phyloP scores from a whole-genome alignment of 495 filamentous ascomycete genomes.

The Haplographium delicatum region DNA sequence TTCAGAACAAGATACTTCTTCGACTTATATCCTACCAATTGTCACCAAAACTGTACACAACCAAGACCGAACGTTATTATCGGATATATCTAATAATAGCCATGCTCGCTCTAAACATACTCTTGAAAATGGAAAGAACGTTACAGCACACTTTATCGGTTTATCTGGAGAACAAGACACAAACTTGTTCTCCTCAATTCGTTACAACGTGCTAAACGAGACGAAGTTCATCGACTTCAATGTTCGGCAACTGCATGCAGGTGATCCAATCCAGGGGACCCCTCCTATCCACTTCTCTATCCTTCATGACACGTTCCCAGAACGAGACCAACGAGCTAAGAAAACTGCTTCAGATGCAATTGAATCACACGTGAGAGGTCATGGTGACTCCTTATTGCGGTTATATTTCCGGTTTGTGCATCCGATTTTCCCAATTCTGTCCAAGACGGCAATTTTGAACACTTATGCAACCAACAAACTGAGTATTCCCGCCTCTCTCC shows the following conservation, averaged over 20 bases:
- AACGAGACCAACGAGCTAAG: slow-evolving; percentile 18
- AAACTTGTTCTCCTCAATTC: slow-evolving; percentile 20
- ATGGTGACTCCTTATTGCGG: slow-evolving; percentile 16
- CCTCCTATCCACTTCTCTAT: slow-evolving; percentile 23
- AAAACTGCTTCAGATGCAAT: slow-evolving; percentile 20
- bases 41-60: background rate
- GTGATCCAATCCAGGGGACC: background rate
- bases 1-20: background rate
- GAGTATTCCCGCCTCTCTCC: slow-evolving; percentile 19
- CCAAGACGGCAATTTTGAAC: slow-evolving; percentile 16
- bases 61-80: no score
- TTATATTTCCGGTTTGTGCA: slow-evolving; percentile 25
- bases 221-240: slow-evolving; percentile 20
- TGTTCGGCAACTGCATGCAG: slow-evolving; percentile 15
- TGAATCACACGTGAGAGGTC: slow-evolving; percentile 12
- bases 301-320: slow-evolving; percentile 18
- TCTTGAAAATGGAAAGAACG: slow-evolving; percentile 18
- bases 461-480: slow-evolving; percentile 11
- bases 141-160: slow-evolving; percentile 22
- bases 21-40: background rate
- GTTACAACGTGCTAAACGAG: slow-evolving; percentile 24
- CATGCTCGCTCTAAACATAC: slow-evolving; percentile 1
- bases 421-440: slow-evolving; percentile 17
- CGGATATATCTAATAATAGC: background rate
- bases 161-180: slow-evolving; percentile 23